Conservation (phyloP, 768 basidiomycete species). For the Suillus subalutaceus region DNA sequence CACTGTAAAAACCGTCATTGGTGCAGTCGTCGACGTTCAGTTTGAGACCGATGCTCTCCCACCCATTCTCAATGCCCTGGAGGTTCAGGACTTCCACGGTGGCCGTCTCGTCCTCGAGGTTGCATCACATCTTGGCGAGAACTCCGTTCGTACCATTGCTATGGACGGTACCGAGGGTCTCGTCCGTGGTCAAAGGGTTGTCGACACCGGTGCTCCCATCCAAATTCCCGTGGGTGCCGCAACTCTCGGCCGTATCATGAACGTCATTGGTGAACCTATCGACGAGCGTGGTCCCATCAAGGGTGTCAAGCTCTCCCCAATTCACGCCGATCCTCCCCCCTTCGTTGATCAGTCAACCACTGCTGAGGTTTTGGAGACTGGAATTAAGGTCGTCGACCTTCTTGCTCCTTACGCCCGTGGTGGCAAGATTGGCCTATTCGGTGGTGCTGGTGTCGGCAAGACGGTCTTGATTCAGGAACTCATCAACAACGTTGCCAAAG, state of each 20-base stretch:
- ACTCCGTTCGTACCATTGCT: constrained; percentile 98
- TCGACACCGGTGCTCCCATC: constrained; percentile 97
- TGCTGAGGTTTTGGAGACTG: constrained; percentile 98
- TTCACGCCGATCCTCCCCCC: constrained; percentile 95
- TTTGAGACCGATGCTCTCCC: constrained; percentile 91
- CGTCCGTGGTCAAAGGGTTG: constrained; percentile 95
- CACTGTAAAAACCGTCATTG: constrained; percentile 97
- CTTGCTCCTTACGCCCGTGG: constrained; percentile 99
- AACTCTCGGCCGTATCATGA: constrained; percentile 99
- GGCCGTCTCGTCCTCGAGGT: constrained; percentile 99
- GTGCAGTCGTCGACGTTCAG: constrained; percentile 99
- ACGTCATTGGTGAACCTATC: constrained; percentile 99
- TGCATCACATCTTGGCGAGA: constrained; percentile 97
- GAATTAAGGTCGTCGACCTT: constrained; percentile 99
- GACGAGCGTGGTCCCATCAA: constrained; percentile 99
- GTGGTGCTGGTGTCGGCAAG: constrained; percentile 99
- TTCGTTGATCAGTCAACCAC: constrained; percentile 99
- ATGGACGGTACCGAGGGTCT: constrained; percentile 99
- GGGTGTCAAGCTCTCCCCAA: constrained; percentile 88
- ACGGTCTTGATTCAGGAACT: constrained; percentile 99
- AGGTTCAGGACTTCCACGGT: constrained; percentile 92
- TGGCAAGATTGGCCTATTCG: constrained; percentile 99
- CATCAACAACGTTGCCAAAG: constrained; percentile 99
- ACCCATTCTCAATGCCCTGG: constrained; percentile 97
- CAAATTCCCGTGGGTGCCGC: constrained; percentile 93